phyloP scores from a whole-genome alignment of 106 monocot genomes.

The Dendrobium huoshanense region DNA sequence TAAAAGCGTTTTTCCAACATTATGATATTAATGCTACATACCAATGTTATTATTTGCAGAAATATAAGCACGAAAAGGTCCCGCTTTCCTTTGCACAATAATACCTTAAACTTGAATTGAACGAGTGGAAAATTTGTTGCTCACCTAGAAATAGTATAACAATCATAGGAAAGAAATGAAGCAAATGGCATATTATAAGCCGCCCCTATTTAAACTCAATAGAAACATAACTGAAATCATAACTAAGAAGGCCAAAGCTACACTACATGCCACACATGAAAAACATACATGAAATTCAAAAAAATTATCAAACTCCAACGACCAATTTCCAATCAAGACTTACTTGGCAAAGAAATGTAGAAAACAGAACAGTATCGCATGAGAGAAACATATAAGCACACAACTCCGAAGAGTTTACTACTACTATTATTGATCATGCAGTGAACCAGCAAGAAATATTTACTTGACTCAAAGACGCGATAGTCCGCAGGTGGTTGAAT shows the following conservation, averaged over 20 bases:
- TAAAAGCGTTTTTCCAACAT: too few relatives aligned
- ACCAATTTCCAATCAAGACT: neutral
- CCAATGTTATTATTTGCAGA: neutral
- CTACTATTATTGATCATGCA: neutral
- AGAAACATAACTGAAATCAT: neutral
- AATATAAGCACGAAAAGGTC: neutral
- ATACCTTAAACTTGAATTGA: neutral
- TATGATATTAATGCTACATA: neutral
- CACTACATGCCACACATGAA: neutral
- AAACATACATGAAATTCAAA: conserved; percentile 2
- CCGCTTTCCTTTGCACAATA: neutral
- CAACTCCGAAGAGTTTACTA: neutral
- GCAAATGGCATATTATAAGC: neutral
- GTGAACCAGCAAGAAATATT: neutral
- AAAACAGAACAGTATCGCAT: conserved; percentile 2
- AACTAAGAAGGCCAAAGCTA: neutral
- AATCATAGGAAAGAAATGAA: neutral
- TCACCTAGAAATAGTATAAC: neutral
- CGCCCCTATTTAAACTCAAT: neutral
- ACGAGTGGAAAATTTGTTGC: neutral
- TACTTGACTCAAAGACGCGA: conserved; percentile 77
- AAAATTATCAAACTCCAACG: neutral
- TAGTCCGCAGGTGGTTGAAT: conserved; percentile 79
- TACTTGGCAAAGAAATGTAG: neutral
- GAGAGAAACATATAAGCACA: neutral